Conservation (phyloP, 208 protist species). For the Leishmania tarentolae region DNA sequence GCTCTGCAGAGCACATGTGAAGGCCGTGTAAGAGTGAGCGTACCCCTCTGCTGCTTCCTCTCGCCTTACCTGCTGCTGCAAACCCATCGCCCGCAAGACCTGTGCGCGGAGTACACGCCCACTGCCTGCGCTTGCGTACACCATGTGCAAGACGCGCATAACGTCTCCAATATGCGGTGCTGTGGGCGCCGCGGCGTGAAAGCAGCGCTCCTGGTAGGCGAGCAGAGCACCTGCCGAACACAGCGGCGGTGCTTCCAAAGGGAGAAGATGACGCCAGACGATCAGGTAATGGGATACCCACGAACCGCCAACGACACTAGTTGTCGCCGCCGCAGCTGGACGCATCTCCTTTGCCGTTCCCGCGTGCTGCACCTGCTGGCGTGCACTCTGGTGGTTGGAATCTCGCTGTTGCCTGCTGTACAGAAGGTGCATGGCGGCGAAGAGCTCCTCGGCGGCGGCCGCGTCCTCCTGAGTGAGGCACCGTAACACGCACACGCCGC, state of each 20-base stretch:
- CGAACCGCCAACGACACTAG: not conserved
- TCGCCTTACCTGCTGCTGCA: not conserved
- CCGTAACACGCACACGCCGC: constrained; percentile 29
- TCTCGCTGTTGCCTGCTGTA: not conserved
- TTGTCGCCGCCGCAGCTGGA: not conserved
- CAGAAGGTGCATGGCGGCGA: constrained; percentile 28
- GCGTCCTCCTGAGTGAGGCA: constrained; percentile 20
- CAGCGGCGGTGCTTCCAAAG: constrained; percentile 24
- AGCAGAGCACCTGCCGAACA: not conserved
- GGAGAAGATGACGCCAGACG: constrained; percentile 24
- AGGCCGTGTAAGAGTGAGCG: not conserved
- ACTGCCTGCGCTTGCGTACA: constrained; percentile 28
- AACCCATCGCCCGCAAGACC: constrained; percentile 8
- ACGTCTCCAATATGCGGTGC: constrained; percentile 4
- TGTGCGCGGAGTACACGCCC: constrained; percentile 25
- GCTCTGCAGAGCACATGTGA: not conserved
- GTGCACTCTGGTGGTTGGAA: not conserved
- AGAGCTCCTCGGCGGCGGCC: constrained; percentile 16
- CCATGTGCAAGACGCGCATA: constrained; percentile 24
- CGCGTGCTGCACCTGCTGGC: not conserved
- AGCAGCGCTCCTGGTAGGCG: constrained; percentile 22
- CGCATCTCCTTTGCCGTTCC: not conserved
- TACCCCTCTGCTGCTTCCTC: not conserved
- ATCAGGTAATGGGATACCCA: constrained; percentile 8
- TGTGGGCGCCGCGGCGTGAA: not conserved